phyloP scores from a whole-genome alignment of 441 rosid genomes.

The Dalechampia spathulata region DNA sequence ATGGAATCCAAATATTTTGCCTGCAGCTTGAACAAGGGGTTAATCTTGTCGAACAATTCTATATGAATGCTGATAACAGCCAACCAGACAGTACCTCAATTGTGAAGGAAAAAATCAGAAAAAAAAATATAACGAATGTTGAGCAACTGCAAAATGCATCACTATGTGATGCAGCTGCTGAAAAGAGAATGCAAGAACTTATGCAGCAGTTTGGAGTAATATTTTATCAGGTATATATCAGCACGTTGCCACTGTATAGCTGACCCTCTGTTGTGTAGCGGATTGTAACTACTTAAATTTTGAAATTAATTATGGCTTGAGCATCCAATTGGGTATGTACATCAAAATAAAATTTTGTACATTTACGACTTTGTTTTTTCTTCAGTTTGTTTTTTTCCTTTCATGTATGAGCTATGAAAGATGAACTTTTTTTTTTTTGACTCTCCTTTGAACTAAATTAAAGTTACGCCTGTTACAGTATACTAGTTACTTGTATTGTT shows the following conservation, averaged over 20 bases:
- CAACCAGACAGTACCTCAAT: slow-evolving; percentile 37
- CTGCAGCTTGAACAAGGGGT: slow-evolving; percentile 70
- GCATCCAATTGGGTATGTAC: background rate
- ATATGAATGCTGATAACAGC: slow-evolving; percentile 29
- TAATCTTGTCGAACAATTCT: slow-evolving; percentile 60
- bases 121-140: slow-evolving; percentile 37
- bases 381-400: too few species aligned
- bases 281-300: background rate
- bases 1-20: background rate
- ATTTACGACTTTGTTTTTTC: too few species aligned
- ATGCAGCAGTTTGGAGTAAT: slow-evolving; percentile 58
- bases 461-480: too few species aligned
- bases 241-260: background rate
- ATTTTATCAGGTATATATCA: slow-evolving; percentile 51
- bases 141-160: slow-evolving; percentile 55
- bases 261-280: background rate
- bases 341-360: background rate
- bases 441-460: too few species aligned
- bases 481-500: too few species aligned
- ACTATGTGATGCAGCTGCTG: slow-evolving; percentile 58
- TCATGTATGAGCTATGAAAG: too few species aligned
- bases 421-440: too few species aligned
- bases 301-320: background rate
- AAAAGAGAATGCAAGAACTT: slow-evolving; percentile 78
- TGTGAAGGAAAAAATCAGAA: slow-evolving; percentile 53